These are phyloP conservation scores for Ceratocystis alfenasii DNA, from an alignment of 2,329 filamentous ascomycete genomes.

Conservation along the genomic window DNA sequence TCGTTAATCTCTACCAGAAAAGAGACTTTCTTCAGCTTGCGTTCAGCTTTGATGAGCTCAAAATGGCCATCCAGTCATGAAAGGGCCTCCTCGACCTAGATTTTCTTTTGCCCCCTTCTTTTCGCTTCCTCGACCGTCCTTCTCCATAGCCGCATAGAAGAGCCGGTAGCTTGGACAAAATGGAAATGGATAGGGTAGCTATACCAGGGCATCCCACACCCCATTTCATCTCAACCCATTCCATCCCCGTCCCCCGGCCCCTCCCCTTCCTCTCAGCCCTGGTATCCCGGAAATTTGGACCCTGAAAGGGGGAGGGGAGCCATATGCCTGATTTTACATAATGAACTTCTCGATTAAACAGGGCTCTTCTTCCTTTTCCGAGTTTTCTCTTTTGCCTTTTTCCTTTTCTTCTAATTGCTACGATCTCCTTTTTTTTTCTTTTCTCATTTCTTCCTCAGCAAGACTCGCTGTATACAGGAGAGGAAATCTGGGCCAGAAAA, in stretches of 20 bases:
- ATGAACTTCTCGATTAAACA: neutral
- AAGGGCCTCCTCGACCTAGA: neutral
- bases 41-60: neutral
- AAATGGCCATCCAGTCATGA: neutral
- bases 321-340: slow-evolving; percentile 11
- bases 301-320: slow-evolving; percentile 2
- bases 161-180: neutral
- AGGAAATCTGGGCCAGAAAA: neutral
- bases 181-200: slow-evolving; percentile 1
- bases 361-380: neutral
- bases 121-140: neutral
- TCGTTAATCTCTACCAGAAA: neutral
- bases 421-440: slow-evolving; percentile 1
- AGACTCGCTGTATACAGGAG: neutral
- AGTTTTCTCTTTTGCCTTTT: slow-evolving; percentile 2
- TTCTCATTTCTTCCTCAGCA: neutral
- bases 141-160: neutral
- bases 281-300: slow-evolving; percentile 7
- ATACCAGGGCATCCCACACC: neutral
- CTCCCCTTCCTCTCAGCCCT: slow-evolving; percentile 4
- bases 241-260: neutral
- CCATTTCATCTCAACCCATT: neutral
- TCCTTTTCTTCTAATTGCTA: neutral
- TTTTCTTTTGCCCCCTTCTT: neutral
- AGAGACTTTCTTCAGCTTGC: neutral